Conservation (phyloP, 805 yeast genomes). For the Ogataea paraovalis region DNA sequence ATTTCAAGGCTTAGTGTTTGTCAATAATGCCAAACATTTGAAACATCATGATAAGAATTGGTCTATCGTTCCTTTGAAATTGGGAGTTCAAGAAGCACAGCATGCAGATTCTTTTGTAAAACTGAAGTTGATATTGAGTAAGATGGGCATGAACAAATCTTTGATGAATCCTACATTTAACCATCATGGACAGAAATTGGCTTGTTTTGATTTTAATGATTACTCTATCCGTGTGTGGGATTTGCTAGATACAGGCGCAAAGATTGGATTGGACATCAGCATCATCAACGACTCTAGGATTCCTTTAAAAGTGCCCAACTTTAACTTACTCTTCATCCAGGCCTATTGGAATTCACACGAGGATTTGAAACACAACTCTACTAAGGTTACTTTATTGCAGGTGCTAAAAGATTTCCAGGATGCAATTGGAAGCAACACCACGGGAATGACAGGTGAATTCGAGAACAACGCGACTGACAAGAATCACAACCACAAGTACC, state of each 20-base stretch:
- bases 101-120: neutral
- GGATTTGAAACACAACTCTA: constrained; percentile 3
- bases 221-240: constrained; percentile 23
- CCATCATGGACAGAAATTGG: constrained; percentile 12
- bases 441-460: neutral
- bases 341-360: constrained; percentile 16
- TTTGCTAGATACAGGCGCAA: constrained; percentile 7
- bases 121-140: constrained; percentile 3
- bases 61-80: constrained; percentile 15
- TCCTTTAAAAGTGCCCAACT: constrained; percentile 27
- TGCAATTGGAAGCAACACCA: neutral
- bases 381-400: constrained; percentile 2
- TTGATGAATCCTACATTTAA: constrained; percentile 19
- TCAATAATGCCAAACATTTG: constrained; percentile 3
- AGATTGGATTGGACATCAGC: constrained; percentile 8
- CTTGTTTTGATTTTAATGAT: constrained; percentile 17
- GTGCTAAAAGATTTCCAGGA: constrained; percentile 12
- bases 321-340: constrained; percentile 24
- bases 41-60: constrained; percentile 16
- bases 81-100: neutral
- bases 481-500: neutral
- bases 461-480: neutral
- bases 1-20: constrained; percentile 17
- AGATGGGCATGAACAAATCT: constrained; percentile 8
- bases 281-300: constrained; percentile 16